Base-by-base conservation (phyloP, 78 protist genomes). In the Dictyostelium capitatum region DNA sequence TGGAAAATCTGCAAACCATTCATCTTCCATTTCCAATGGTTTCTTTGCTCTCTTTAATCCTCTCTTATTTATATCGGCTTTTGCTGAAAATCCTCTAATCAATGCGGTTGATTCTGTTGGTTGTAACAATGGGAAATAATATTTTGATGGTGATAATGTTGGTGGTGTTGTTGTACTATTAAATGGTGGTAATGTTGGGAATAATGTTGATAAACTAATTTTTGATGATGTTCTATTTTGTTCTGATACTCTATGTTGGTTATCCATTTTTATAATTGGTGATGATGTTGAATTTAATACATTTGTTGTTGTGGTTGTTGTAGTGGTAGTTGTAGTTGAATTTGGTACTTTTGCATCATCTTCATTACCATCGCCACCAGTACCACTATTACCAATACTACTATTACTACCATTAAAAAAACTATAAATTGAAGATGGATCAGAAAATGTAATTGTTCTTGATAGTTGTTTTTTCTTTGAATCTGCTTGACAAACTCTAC, bases 31-130 rank as follows among this genome's bases (percentile, higher is more conserved):
- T 28, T 91, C 91, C 64, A 91, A 30, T 9, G 62, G 46, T 32
- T 91, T 91, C 41, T 91, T 91, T 9, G 95, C 89, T 82, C 91
- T 67, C 41, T 69, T 80, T 47, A 91, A 11, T 43, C 95, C 95
- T 46, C 62, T 91, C 25, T 73, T 91, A 46, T 91, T 91, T 17
- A 74, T 74, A 69, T 91, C 95, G 0, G 89, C 95, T 20, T 70
- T 77, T 0, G 56, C 25, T 8, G 81, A 64, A 59, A 37, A 91
- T 23, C 81, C 95, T 72, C 91, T 80, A 17, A 91, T 91, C 30
- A 91, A 56, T 5, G 93, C 19, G 20, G 79, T 87, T 59, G 84
- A 79, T 15, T 73, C 82, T 67, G 17, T 67, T 74, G 43, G 93
- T 51, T 87, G 93, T 23, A 77, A 64, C 6, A 87, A 73, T 78